These are phyloP conservation scores for Phytophthora pseudosyringae DNA, from an alignment of 352 stramenopile genomes.

Conservation along the genomic window DNA sequence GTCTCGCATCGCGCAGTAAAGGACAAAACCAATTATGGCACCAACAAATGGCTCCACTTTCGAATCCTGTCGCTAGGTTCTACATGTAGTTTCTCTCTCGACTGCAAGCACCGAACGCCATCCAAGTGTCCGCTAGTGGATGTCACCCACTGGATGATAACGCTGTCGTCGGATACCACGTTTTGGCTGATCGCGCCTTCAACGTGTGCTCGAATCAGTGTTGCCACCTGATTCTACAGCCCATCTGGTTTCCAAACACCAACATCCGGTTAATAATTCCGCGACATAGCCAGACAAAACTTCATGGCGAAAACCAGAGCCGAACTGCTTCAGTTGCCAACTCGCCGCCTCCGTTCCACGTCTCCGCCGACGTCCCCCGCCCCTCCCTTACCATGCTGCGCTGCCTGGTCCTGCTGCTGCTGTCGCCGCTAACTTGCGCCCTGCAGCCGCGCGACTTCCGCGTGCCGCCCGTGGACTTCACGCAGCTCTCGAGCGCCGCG, in stretches of 20 bases:
- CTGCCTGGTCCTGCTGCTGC: slow-evolving; percentile 19
- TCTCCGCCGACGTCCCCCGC: slow-evolving; percentile 22
- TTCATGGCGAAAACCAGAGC: background rate
- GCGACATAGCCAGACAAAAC: background rate
- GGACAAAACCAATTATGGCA: slow-evolving; percentile 1
- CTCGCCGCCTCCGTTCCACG: slow-evolving; percentile 19
- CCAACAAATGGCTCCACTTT: slow-evolving; percentile 8
- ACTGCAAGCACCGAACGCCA: slow-evolving; percentile 8
- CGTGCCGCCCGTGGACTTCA: slow-evolving; percentile 66
- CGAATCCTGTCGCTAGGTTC: slow-evolving; percentile 13
- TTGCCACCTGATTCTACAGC: slow-evolving; percentile 15
- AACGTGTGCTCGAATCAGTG: slow-evolving; percentile 24
- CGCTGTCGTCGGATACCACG: background rate
- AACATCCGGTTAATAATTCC: slow-evolving; percentile 22
- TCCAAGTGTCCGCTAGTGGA: slow-evolving; percentile 11
- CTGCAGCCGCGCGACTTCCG: slow-evolving; percentile 49
- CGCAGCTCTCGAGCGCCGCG: slow-evolving; percentile 42
- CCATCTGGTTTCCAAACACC: slow-evolving; percentile 32
- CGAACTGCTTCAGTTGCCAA: slow-evolving; percentile 23
- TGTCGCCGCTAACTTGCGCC: slow-evolving; percentile 21
- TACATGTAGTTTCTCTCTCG: slow-evolving; percentile 4
- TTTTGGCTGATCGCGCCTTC: slow-evolving; percentile 14
- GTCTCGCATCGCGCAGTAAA: slow-evolving; percentile 17
- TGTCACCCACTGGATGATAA: slow-evolving; percentile 1
- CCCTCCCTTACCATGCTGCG: slow-evolving; percentile 28